A percentile compares a stretch with the other conserved stretches of the same genome.
These are phyloP conservation scores for Helichrysum umbraculigerum DNA, from an alignment of 129 eudicot species.

Conservation along the genomic window DNA sequence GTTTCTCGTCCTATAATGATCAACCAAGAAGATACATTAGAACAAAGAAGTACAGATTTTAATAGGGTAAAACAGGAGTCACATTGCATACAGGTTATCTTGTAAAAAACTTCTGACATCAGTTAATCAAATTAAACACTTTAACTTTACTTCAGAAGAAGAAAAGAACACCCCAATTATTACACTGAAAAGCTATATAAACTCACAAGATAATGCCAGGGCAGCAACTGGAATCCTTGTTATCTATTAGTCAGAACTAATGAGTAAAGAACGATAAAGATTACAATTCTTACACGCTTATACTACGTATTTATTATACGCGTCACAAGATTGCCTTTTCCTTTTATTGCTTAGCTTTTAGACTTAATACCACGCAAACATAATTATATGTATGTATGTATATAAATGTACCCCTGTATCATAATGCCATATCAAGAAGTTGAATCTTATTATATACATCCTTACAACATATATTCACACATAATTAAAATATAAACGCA, in stretches of 20 bases:
- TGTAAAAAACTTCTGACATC: slow-evolving; percentile 6
- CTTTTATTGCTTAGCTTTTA: slow-evolving; percentile 11
- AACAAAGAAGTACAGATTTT: slow-evolving; percentile 4
- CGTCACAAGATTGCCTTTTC: not conserved
- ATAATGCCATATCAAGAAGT: slow-evolving; percentile 11
- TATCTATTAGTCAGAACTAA: slow-evolving; percentile 1
- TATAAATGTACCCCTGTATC: not conserved
- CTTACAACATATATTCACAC: slow-evolving; percentile 17
- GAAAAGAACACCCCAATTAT: not conserved
- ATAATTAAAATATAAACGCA: slow-evolving; percentile 2
- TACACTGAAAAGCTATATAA: not conserved
- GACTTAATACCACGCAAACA: not conserved
- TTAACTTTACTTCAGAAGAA: not conserved
- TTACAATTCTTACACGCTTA: not conserved
- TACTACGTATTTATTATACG: not conserved
- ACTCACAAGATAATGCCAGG: not conserved
- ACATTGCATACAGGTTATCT: not conserved
- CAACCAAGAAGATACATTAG: slow-evolving; percentile 25
- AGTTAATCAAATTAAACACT: not conserved
- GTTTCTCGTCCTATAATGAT: slow-evolving; percentile 75
- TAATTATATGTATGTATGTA: not conserved
- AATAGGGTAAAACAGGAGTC: not conserved
- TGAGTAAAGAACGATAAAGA: not conserved
- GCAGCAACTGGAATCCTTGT: not conserved
- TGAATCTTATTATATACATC: slow-evolving; percentile 9